Evolutionary conservation across 2,329 filamentous ascomycete genomes (phyloP).

Genomic region (Immersiporthe knoxdaviesiana): DNA sequence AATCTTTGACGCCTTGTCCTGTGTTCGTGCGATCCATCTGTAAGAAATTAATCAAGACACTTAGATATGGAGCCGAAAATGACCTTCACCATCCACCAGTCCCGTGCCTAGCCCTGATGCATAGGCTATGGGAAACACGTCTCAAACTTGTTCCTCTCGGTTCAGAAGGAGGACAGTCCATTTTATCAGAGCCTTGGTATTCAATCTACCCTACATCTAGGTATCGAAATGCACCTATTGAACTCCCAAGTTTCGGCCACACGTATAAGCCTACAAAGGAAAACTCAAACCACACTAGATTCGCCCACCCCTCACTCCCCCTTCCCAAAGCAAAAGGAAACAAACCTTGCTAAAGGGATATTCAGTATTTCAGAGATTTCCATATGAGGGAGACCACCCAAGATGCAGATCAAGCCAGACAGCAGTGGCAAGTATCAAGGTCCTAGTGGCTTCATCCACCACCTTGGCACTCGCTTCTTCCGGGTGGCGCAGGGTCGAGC

Average conservation of each 20-base stretch:
- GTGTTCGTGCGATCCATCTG: background rate
- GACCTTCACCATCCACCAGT: too few relatives aligned
- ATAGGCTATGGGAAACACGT: too few relatives aligned
- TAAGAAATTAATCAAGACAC: too few relatives aligned
- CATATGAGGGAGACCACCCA: slow-evolving; percentile 22
- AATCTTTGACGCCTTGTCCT: background rate
- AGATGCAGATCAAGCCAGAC: slow-evolving; percentile 24
- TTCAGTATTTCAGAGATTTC: background rate
- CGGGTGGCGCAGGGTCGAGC: background rate
- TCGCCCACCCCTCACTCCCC: background rate
- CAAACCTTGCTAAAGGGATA: background rate
- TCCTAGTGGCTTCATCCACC: slow-evolving; percentile 17
- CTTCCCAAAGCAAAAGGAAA: background rate
- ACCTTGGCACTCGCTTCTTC: slow-evolving; percentile 3
- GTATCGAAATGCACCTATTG: background rate
- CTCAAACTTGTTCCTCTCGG: too few relatives aligned
- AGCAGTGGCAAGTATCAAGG: slow-evolving; percentile 11
- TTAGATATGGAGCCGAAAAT: too few relatives aligned
- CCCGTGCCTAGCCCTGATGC: too few relatives aligned
- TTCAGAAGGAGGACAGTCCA: too few relatives aligned
- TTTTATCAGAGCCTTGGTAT: too few relatives aligned
- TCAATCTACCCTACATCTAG: background rate
- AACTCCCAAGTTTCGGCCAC: background rate
- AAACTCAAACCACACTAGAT: background rate
- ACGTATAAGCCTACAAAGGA: background rate